These are phyloP conservation scores for Daldinia childiae DNA, from an alignment of 495 filamentous ascomycete genomes.

Conservation along the genomic window DNA sequence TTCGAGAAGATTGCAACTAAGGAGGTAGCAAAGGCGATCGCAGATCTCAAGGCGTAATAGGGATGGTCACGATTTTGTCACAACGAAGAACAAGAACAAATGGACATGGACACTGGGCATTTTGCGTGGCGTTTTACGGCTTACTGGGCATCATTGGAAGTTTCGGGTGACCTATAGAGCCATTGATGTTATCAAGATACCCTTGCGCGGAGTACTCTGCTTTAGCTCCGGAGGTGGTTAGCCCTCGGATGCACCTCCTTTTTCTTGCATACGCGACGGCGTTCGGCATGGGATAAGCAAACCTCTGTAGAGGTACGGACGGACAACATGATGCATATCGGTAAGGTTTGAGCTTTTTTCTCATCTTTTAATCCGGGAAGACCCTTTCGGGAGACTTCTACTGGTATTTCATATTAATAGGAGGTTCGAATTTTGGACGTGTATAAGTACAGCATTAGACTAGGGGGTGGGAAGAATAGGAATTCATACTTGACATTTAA, in stretches of 20 bases:
- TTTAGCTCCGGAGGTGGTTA: conserved; percentile 21
- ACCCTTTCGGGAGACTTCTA: not conserved
- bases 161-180: conserved; percentile 40
- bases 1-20: conserved; percentile 76
- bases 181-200: conserved; percentile 43
- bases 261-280: conserved; percentile 35
- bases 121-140: conserved; percentile 39
- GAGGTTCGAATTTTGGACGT: conserved; percentile 9
- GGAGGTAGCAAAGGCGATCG: conserved; percentile 76
- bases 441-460: conserved; percentile 34
- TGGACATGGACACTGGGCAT: conserved; percentile 34
- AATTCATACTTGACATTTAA: conserved; percentile 18
- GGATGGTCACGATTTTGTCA: conserved; percentile 6
- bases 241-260: conserved; percentile 1
- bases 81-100: conserved; percentile 21
- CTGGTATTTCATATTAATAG: conserved; percentile 15
- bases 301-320: conserved; percentile 22
- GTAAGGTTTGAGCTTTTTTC: conserved; percentile 21
- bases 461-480: conserved; percentile 1
- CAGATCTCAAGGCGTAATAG: conserved; percentile 54
- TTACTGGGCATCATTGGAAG: conserved; percentile 39
- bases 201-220: conserved; percentile 33
- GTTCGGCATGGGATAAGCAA: conserved; percentile 30
- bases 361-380: conserved; percentile 5
- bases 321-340: conserved; percentile 26